phyloP scores from a whole-genome alignment of 345 rosid genomes.

The Theobroma cacao region DNA sequence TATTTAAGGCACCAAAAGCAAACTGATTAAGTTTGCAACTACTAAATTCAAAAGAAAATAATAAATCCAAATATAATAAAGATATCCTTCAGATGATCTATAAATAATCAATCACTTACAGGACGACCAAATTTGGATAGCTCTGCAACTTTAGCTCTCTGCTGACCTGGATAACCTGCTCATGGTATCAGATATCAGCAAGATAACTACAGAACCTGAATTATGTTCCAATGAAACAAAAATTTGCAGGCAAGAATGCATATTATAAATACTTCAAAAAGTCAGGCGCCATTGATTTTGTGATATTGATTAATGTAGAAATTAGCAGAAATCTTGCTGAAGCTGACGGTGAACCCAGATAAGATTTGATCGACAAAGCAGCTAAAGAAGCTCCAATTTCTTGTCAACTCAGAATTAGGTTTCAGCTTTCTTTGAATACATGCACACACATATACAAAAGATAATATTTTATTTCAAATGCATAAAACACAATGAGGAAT shows the following conservation, averaged over 20 bases:
- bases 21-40: background rate
- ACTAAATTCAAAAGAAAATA: background rate
- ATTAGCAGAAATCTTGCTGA: background rate
- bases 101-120: slow-evolving; percentile 36
- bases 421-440: background rate
- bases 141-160: slow-evolving; percentile 54
- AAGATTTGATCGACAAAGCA: background rate
- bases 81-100: background rate
- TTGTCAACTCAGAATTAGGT: background rate
- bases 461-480: background rate
- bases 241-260: background rate
- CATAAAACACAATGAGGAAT: background rate
- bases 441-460: background rate
- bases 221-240: background rate
- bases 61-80: background rate
- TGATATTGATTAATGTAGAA: background rate
- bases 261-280: background rate
- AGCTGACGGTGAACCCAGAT: background rate
- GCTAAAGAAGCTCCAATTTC: background rate
- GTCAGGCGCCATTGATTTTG: background rate
- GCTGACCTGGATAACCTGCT: slow-evolving; percentile 61
- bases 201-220: background rate
- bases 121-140: slow-evolving; percentile 71
- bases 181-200: slow-evolving; percentile 1
- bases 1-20: background rate